phyloP scores from a whole-genome alignment of 768 basidiomycete species.

The Hemileccinum impolitum region DNA sequence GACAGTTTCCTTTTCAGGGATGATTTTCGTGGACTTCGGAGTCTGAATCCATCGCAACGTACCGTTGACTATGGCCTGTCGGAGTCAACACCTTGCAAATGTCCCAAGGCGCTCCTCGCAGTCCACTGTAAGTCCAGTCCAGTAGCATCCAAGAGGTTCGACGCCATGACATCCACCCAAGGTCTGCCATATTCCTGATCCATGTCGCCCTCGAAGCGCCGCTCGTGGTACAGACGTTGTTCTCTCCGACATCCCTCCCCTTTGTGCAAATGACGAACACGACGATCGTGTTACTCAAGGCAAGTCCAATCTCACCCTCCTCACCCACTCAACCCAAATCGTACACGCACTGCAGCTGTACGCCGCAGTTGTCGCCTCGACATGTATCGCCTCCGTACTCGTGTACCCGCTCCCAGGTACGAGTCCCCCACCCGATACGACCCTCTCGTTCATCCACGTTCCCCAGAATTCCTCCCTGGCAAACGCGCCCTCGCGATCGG shows the following conservation, averaged over 20 bases:
- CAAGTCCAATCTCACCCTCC: too few species aligned
- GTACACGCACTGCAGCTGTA: slow-evolving; percentile 49
- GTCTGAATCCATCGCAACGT: slow-evolving; percentile 9
- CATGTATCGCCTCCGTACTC: slow-evolving; percentile 62
- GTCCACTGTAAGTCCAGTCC: slow-evolving; percentile 38
- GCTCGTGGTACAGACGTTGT: slow-evolving; percentile 71
- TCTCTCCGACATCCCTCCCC: slow-evolving; percentile 58
- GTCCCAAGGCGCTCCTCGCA: slow-evolving; percentile 27
- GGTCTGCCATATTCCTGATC: slow-evolving; percentile 68
- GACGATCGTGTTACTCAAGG: slow-evolving; percentile 71
- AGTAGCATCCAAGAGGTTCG: too few species aligned
- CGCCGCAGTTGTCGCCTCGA: slow-evolving; percentile 55
- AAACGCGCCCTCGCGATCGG: slow-evolving; percentile 80
- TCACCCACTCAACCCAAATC: too few species aligned
- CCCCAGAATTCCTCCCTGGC: slow-evolving; percentile 78
- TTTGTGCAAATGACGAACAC: slow-evolving; percentile 85
- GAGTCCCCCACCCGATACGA: slow-evolving; percentile 17
- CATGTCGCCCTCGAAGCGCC: slow-evolving; percentile 81
- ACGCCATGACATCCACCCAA: slow-evolving; percentile 26
- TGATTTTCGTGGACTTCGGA: slow-evolving; percentile 28
- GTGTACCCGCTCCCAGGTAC: slow-evolving; percentile 69
- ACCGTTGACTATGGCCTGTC: too few species aligned
- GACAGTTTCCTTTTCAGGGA: slow-evolving; percentile 12
- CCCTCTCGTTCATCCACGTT: too few species aligned
- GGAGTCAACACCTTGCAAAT: neutral